Percentiles rank a stretch among this genome's conserved stretches.
phyloP scores from a whole-genome alignment of 169 alveolate species.

The Theileria sp. region DNA sequence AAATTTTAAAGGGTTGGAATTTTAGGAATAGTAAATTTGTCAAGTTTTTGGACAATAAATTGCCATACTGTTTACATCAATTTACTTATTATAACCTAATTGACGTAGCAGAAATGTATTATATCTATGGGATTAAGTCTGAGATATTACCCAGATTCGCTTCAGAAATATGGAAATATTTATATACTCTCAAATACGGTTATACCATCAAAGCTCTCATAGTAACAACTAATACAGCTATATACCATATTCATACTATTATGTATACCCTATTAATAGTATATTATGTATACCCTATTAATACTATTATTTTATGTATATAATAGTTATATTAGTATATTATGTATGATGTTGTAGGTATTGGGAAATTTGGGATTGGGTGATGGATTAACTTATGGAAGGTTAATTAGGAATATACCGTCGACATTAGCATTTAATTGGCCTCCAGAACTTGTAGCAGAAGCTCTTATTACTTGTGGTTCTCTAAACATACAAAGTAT shows the following conservation, averaged over 20 bases:
- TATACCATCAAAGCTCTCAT: constrained; percentile 59
- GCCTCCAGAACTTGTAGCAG: constrained; percentile 43
- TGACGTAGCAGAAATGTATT: constrained; percentile 60
- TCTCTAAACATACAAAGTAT: constrained; percentile 13
- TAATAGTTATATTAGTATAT: too few species aligned
- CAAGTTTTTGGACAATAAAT: constrained; percentile 24
- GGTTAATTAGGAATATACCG: constrained; percentile 62
- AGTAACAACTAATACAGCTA: constrained; percentile 16
- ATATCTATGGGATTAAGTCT: constrained; percentile 35
- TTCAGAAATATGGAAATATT: constrained; percentile 62
- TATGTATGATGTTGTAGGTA: constrained; percentile 18
- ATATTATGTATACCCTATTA: too few species aligned
- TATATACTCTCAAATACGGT: constrained; percentile 56
- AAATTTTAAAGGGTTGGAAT: constrained; percentile 31
- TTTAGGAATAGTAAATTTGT: constrained; percentile 25
- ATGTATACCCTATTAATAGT: too few species aligned
- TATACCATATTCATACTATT: background rate
- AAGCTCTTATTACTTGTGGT: constrained; percentile 39
- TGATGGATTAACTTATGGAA: constrained; percentile 43
- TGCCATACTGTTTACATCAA: constrained; percentile 46
- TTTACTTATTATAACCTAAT: constrained; percentile 55
- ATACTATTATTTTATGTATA: too few species aligned
- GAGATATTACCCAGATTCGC: constrained; percentile 47
- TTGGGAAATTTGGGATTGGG: constrained; percentile 37
- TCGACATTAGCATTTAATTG: constrained; percentile 57